Evolutionary conservation across 1,284 basidiomycete species (phyloP), one percentile per base, ranked within the genome.

Genomic region (Microbotryum scabiosae): DNA sequence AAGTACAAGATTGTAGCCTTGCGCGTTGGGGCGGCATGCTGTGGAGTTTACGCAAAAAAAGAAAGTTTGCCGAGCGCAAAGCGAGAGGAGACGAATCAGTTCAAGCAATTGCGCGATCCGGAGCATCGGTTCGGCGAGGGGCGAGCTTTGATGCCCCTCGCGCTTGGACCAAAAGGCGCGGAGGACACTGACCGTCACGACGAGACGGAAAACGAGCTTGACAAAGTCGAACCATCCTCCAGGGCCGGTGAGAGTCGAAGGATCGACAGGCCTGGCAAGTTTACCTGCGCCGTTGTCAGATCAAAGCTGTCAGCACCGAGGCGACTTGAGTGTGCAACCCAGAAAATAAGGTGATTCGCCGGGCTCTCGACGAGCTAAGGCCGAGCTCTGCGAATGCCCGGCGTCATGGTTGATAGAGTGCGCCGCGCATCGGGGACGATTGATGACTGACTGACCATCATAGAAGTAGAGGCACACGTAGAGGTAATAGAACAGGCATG

Each of bases 391-490:
- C 47, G n/a, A 49, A 5, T 49, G 30, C 30, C 8, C 20, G 26
- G 47, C 47, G 57, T 44, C 46, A 20, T 49, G 45, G 52, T 58
- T 49, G 45, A 49, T 58, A 46, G 45, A 48, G 46, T 44, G 59
- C 52, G 26, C 51, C 32, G 9, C 28, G 30, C 7, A 30, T 30
- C 30, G 30, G 36, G 36, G 9, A 41, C 36, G 36, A 41, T 41
- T 9, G 84, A 48, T n/a, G n/a, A n/a, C n/a, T n/a, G 96, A 79
- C 70, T 82, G 80, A 57, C 94, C 94, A 69, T 97, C 87, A 75
- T 97, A 93, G 77, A 92, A 96, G 84, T 88, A 92, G 46, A 97
- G 81, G 73, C 96, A 99, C 69, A 92, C 90, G 90, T 91, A 97
- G 69, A 98, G 84, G 78, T 98, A 98, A 78, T 97, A 97, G 93